These are phyloP conservation scores for Nicotiana paniculata DNA, from an alignment of 257 asterid species.

Conservation along the genomic window DNA sequence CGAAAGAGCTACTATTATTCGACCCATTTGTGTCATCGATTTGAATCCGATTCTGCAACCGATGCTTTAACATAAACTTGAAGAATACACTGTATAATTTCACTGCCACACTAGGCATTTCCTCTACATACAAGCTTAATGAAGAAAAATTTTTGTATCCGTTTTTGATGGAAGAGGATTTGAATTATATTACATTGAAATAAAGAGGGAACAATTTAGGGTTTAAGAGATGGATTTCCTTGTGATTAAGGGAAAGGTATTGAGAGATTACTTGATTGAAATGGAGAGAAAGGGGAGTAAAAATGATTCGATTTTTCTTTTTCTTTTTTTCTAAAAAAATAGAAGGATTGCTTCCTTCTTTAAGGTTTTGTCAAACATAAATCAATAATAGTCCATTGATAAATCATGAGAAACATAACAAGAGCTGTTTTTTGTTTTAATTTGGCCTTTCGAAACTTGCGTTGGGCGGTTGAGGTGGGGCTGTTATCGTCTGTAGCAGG, in stretches of 20 bases:
- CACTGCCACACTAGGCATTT: constrained; percentile 93
- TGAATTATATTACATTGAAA: constrained; percentile 14
- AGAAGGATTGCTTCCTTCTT: too few species aligned
- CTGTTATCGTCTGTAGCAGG: too few species aligned
- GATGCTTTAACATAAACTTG: constrained; percentile 84
- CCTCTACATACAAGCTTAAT: background rate
- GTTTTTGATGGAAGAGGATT: background rate
- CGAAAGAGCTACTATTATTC: constrained; percentile 33
- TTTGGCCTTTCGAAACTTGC: too few species aligned
- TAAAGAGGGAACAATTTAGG: constrained; percentile 4
- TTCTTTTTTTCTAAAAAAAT: background rate
- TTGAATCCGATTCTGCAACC: constrained; percentile 72
- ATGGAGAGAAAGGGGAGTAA: background rate
- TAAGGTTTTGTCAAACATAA: too few species aligned
- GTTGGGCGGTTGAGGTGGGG: too few species aligned
- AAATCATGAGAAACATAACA: too few species aligned
- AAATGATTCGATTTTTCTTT: background rate
- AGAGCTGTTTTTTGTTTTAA: too few species aligned
- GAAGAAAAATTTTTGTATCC: background rate
- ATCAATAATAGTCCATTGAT: too few species aligned
- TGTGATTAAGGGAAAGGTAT: constrained; percentile 11
- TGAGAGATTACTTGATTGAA: constrained; percentile 5
- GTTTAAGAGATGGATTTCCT: background rate
- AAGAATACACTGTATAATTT: constrained; percentile 84
- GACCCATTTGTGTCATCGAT: constrained; percentile 15